A percentile compares a stretch with the other conserved stretches of the same genome.
Conservation (phyloP, 768 basidiomycete species). For the Leccinum uliginosum region DNA sequence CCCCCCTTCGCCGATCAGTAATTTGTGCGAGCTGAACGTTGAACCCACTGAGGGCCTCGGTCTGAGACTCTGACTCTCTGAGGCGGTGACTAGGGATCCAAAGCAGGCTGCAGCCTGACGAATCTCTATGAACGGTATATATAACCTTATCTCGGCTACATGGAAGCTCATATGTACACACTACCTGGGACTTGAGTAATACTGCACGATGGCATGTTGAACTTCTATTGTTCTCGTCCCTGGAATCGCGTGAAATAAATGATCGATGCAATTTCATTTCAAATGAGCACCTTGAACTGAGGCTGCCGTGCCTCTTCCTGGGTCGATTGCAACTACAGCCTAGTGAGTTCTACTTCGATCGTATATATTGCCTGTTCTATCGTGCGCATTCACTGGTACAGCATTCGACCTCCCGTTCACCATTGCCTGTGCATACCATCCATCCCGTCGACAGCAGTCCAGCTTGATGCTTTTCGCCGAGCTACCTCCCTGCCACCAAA, state of each 20-base stretch:
- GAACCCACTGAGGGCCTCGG: too few species aligned
- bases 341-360: not conserved
- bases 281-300: not conserved
- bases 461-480: slow-evolving; percentile 12
- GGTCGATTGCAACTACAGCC: not conserved
- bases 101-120: not conserved
- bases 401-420: not conserved
- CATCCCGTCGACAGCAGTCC: slow-evolving; percentile 16
- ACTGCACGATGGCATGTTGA: not conserved
- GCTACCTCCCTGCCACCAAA: slow-evolving; percentile 15
- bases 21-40: not conserved
- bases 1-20: not conserved
- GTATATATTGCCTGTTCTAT: not conserved
- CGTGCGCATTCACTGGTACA: not conserved
- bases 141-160: slow-evolving; percentile 8
- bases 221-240: slow-evolving; percentile 3
- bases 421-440: not conserved
- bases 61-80: too few species aligned
- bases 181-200: not conserved
- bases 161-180: not conserved
- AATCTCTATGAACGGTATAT: not conserved
- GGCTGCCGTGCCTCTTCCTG: not conserved
- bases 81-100: not conserved
- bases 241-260: slow-evolving; percentile 1
- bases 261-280: not conserved